A percentile compares a stretch with the other conserved stretches of the same genome.
Conservation (phyloP, 768 basidiomycete genomes). For the Pulveroboletus sp. region DNA sequence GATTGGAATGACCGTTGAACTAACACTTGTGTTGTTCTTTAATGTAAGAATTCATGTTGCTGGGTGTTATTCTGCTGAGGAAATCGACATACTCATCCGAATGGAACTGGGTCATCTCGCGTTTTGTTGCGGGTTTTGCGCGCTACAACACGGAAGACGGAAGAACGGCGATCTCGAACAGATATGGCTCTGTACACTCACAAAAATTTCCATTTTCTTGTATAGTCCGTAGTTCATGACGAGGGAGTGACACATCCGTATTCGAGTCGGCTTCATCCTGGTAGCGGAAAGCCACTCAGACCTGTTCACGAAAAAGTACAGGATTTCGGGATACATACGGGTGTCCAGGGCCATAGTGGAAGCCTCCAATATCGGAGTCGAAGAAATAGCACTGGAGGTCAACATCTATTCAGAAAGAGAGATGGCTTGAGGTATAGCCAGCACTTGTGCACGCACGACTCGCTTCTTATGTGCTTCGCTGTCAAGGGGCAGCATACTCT, state of each 20-base stretch:
- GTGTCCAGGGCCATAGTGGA: constrained; percentile 98
- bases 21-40: constrained; percentile 96
- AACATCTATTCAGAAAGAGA: constrained; percentile 1
- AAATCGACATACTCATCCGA: constrained; percentile 99
- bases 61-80: constrained; percentile 86
- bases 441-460: constrained; percentile 56
- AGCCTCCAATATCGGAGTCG: constrained; percentile 98
- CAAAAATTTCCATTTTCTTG: constrained; percentile 99
- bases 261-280: constrained; percentile 96
- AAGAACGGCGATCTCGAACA: neutral
- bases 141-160: constrained; percentile 48
- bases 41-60: constrained; percentile 89
- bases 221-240: constrained; percentile 99
- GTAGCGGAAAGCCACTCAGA: neutral
- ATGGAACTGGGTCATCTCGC: constrained; percentile 99
- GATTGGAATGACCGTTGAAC: constrained; percentile 14
- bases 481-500: constrained; percentile 54
- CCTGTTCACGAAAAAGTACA: neutral
- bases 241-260: constrained; percentile 98
- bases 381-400: constrained; percentile 90
- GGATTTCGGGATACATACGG: constrained; percentile 50
- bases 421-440: constrained; percentile 5
- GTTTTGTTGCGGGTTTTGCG: constrained; percentile 98
- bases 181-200: constrained; percentile 40
- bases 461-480: constrained; percentile 79